phyloP scores from a whole-genome alignment of 1,139 yeast genomes.

The Meyerozyma guilliermondii region DNA sequence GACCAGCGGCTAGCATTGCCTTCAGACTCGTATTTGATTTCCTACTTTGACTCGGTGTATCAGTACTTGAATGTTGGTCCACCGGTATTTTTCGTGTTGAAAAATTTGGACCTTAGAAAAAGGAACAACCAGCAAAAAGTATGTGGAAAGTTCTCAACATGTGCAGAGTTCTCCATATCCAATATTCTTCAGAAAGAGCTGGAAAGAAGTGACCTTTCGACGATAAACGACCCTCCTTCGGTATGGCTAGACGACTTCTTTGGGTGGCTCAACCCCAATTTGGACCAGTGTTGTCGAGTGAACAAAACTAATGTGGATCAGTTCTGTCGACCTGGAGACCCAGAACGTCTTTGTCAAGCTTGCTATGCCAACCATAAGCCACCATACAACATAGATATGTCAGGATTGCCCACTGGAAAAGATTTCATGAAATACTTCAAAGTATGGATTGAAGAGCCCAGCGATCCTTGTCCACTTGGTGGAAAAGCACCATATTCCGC shows the following conservation, averaged over 20 bases:
- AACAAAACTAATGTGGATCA: constrained; percentile 36
- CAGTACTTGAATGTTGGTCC: constrained; percentile 81
- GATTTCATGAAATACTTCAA: constrained; percentile 70
- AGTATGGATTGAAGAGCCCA: constrained; percentile 80
- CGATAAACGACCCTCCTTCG: constrained; percentile 76
- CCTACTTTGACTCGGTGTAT: constrained; percentile 75
- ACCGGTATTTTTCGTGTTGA: constrained; percentile 80
- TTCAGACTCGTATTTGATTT: constrained; percentile 68
- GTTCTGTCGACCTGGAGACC: constrained; percentile 65
- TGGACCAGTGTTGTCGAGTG: constrained; percentile 81
- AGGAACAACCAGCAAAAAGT: constrained; percentile 62
- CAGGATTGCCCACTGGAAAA: constrained; percentile 74
- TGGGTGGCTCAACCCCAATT: constrained; percentile 78
- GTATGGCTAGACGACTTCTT: constrained; percentile 93
- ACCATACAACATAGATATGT: constrained; percentile 69
- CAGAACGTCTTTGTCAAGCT: constrained; percentile 67
- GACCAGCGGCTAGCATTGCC: constrained; percentile 92
- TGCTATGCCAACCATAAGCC: constrained; percentile 58
- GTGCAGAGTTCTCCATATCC: constrained; percentile 71
- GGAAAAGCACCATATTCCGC: constrained; percentile 88
- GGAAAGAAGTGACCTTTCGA: constrained; percentile 57
- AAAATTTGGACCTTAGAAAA: constrained; percentile 56
- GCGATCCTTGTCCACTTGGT: constrained; percentile 92
- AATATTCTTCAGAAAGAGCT: constrained; percentile 87
- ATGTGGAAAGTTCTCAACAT: constrained; percentile 85